A percentile compares a stretch with the other conserved stretches of the same genome.
Conservation (phyloP, 148 eudicot species). For the Vaccinium myrtillus region DNA sequence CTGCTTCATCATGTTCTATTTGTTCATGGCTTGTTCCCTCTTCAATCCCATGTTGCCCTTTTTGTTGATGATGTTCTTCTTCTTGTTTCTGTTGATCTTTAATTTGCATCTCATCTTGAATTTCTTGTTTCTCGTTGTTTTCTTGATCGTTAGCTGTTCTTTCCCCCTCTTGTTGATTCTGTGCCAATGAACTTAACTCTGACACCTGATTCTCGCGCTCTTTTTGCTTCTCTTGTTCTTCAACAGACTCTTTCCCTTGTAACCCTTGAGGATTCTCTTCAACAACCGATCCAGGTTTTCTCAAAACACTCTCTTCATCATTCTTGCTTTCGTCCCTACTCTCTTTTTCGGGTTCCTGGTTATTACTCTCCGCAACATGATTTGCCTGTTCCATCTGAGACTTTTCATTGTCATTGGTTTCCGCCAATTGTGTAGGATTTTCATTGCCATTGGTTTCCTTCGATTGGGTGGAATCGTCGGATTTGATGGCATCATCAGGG, state of each 20-base stretch:
- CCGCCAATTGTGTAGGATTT: not conserved
- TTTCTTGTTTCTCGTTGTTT: slow-evolving; percentile 9
- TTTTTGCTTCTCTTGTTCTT: slow-evolving; percentile 19
- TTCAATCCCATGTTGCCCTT: slow-evolving; percentile 19
- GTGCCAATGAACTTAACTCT: slow-evolving; percentile 45
- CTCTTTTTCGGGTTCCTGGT: not conserved
- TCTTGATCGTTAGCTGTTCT: slow-evolving; percentile 1
- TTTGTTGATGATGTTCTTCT: slow-evolving; percentile 18
- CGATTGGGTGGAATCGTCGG: slow-evolving; percentile 19
- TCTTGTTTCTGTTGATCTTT: slow-evolving; percentile 28
- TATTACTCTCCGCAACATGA: not conserved
- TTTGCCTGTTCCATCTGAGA: slow-evolving; percentile 6
- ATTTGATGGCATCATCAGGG: slow-evolving; percentile 49
- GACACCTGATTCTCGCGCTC: slow-evolving; percentile 26
- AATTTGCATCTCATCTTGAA: slow-evolving; percentile 15
- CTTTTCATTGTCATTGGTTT: not conserved
- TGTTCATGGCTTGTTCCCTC: slow-evolving; percentile 32
- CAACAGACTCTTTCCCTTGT: slow-evolving; percentile 31
- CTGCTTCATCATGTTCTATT: slow-evolving; percentile 30
- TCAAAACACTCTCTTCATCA: not conserved
- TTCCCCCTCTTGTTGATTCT: slow-evolving; percentile 29
- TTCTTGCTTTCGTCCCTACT: not conserved
- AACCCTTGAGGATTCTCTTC: slow-evolving; percentile 31
- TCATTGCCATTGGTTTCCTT: slow-evolving; percentile 5
- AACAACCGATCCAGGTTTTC: slow-evolving; percentile 13